phyloP scores from a whole-genome alignment of 345 rosid genomes.

The Hibiscus syriacus region DNA sequence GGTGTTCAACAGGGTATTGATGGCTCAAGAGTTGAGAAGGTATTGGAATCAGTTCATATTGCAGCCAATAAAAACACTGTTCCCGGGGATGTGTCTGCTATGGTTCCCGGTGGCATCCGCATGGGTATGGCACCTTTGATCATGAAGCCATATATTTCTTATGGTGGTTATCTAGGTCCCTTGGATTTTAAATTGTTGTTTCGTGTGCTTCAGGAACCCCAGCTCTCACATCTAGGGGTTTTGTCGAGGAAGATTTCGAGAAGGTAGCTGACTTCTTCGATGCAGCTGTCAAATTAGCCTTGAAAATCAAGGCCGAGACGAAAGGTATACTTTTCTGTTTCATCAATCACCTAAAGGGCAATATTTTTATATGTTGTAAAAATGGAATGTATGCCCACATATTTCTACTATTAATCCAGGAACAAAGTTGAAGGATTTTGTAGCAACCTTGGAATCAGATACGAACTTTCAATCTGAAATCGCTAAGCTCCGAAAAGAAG shows the following conservation, averaged over 20 bases:
- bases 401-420: slow-evolving; percentile 33
- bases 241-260: slow-evolving; percentile 76
- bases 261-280: slow-evolving; percentile 89
- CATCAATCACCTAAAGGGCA: background rate
- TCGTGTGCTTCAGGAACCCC: slow-evolving; percentile 64
- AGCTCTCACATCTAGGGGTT: slow-evolving; percentile 94
- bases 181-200: slow-evolving; percentile 6
- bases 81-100: slow-evolving; percentile 95
- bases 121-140: slow-evolving; percentile 54
- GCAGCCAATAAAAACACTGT: slow-evolving; percentile 95
- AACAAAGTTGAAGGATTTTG: slow-evolving; percentile 79
- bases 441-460: slow-evolving; percentile 57
- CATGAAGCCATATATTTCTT: slow-evolving; percentile 3
- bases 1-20: slow-evolving; percentile 60
- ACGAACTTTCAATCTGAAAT: slow-evolving; percentile 52
- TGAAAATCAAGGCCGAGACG: slow-evolving; percentile 63
- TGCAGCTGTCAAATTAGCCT: slow-evolving; percentile 70
- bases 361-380: too few species aligned
- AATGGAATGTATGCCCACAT: too few species aligned
- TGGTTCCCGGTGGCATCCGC: slow-evolving; percentile 97
- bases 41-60: slow-evolving; percentile 76
- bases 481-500: slow-evolving; percentile 52
- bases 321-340: slow-evolving; percentile 36
- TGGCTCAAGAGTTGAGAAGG: slow-evolving; percentile 95
- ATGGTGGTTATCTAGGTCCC: background rate